Base-by-base conservation (phyloP, 768 basidiomycete species). In the Stropharia rugosoannulata region DNA sequence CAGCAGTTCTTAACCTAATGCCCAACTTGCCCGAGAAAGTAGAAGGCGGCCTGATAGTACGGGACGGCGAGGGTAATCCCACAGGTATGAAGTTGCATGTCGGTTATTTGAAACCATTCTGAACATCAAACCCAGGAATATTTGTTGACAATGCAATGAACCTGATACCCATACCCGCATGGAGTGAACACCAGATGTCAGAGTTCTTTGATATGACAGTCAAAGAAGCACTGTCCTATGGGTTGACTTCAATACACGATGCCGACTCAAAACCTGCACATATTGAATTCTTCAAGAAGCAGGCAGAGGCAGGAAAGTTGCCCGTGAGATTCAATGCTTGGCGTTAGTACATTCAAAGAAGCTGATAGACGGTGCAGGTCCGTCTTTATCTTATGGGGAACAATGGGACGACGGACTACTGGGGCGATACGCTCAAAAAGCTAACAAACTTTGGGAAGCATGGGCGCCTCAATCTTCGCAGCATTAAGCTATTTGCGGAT, bases 121-220 rank as follows among this genome's bases (percentile, higher is more conserved):
- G 38, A 27, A 16, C 27, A 19, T 13, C 15, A 12, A 19, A 22
- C n/a, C 29, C 10, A 80, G 91, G 92, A 5, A 73, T 94, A 16
- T 87, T 95, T 57, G 74, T 96, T 29, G 96, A 98, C 70, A 92
- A 92, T 32, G 96, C 95, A 0, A 93, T 94, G 84, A 64, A 68
- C 12, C 79, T 95, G 35, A 80, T 97, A 15, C 84, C 81, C 1
- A 72, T 74, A 10, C 95, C 93, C 0, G 64, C 77, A 1, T 85
- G 84, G 78, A 80, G 82, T 0, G 76, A 84, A 25, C 76, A 84
- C 49, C 80, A 86, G 62, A 73, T 79, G 59, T 70, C 77, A n/a
- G 64, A 66, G 5, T 90, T 81, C 65, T 87, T 90, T 54, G 72
- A 84, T n/a, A 73, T 75, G 11, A 79, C 92, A 0, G 76, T 89